phyloP scores from a whole-genome alignment of 129 eudicot genomes.

The Flaveria bidentis region DNA sequence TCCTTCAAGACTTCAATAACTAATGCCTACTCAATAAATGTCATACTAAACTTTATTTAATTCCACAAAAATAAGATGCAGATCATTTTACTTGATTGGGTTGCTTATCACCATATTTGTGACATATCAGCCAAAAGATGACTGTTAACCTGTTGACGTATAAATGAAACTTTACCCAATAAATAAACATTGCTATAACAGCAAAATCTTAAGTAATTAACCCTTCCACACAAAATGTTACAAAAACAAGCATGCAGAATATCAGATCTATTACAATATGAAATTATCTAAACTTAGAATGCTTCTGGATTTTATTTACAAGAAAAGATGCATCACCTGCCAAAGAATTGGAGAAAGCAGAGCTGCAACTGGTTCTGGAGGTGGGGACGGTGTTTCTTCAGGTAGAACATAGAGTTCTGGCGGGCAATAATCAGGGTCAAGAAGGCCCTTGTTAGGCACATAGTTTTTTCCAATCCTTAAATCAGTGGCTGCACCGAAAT shows the following conservation, averaged over 20 bases:
- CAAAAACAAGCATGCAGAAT: not conserved
- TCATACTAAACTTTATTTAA: too few relatives aligned
- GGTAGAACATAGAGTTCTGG: slow-evolving; percentile 40
- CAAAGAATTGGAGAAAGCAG: slow-evolving; percentile 85
- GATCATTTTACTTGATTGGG: too few relatives aligned
- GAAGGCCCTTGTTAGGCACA: slow-evolving; percentile 58
- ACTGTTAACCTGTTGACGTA: not conserved
- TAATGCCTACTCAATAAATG: too few relatives aligned
- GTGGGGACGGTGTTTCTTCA: slow-evolving; percentile 80
- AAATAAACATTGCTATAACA: not conserved
- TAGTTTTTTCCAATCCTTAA: slow-evolving; percentile 93
- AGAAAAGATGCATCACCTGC: slow-evolving; percentile 53
- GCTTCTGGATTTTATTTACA: not conserved
- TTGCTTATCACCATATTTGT: not conserved
- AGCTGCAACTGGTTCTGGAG: slow-evolving; percentile 97
- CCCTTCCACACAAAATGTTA: slow-evolving; percentile 1
- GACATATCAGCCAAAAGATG: not conserved
- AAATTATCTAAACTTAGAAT: not conserved
- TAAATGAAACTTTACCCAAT: not conserved
- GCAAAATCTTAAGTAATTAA: not conserved
- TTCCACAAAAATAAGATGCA: too few relatives aligned
- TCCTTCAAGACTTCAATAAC: too few relatives aligned
- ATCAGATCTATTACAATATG: not conserved
- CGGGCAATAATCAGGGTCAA: slow-evolving; percentile 19
- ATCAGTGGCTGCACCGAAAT: slow-evolving; percentile 97